Conservation (phyloP, 306 rosid genomes). For the Vigna reflexopilosa region DNA sequence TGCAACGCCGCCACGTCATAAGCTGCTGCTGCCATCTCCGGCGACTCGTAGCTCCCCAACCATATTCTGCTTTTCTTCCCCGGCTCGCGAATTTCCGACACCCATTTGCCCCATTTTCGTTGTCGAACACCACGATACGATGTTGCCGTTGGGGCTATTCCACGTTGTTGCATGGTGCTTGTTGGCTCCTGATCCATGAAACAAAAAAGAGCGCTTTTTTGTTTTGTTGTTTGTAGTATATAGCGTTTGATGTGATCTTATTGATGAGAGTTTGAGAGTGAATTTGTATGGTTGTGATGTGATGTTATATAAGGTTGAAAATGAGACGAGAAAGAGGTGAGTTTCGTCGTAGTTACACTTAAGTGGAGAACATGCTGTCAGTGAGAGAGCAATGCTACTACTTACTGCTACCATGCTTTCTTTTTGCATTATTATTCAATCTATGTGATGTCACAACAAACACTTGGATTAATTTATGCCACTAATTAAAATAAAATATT, state of each 20-base stretch:
- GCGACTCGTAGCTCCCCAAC: slow-evolving; percentile 82
- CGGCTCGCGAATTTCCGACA: slow-evolving; percentile 88
- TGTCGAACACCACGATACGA: slow-evolving; percentile 75
- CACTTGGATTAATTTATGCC: slow-evolving; percentile 2
- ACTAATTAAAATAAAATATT: too few species aligned
- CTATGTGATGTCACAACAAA: background rate
- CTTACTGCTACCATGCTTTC: too few species aligned
- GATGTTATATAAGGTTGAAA: background rate
- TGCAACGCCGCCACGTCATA: slow-evolving; percentile 88
- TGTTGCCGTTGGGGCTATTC: background rate
- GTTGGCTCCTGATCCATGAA: slow-evolving; percentile 28
- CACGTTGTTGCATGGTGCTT: slow-evolving; percentile 35
- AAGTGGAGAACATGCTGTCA: slow-evolving; percentile 73
- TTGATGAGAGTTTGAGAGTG: background rate
- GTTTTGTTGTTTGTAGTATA: too few species aligned
- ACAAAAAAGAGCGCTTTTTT: background rate
- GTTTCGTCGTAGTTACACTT: slow-evolving; percentile 64
- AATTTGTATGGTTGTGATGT: background rate
- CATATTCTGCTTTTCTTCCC: slow-evolving; percentile 84
- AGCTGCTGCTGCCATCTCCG: slow-evolving; percentile 91
- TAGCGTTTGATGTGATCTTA: background rate
- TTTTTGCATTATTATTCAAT: slow-evolving; percentile 35
- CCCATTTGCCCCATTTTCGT: slow-evolving; percentile 97
- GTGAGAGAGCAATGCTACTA: slow-evolving; percentile 42
- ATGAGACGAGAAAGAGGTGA: slow-evolving; percentile 4